Evolutionary conservation across 2,329 filamentous ascomycete species (phyloP).

Genomic region (Periconia sp.): DNA sequence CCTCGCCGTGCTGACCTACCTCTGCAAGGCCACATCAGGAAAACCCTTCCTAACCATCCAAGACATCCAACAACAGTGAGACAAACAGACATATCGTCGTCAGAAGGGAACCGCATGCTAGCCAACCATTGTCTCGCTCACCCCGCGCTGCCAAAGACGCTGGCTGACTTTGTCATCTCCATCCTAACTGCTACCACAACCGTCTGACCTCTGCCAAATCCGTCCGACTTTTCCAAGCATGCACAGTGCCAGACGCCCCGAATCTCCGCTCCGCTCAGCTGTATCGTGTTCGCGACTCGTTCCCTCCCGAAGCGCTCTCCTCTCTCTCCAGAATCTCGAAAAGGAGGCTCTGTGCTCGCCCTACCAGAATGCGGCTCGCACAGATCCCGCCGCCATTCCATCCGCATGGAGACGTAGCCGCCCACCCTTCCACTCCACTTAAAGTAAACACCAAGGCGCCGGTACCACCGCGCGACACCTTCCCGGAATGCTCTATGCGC

Average conservation of each 20-base stretch:
- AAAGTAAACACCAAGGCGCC: not conserved
- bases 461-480: too few relatives aligned
- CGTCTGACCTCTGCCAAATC: not conserved
- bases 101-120: slow-evolving; percentile 14
- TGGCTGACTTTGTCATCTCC: slow-evolving; percentile 5
- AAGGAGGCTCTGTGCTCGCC: slow-evolving; percentile 33
- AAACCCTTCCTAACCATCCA: slow-evolving; percentile 21
- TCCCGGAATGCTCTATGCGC: too few relatives aligned
- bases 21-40: slow-evolving; percentile 7
- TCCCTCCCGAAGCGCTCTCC: slow-evolving; percentile 18
- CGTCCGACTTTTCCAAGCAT: not conserved
- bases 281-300: slow-evolving; percentile 9
- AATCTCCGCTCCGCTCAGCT: slow-evolving; percentile 13
- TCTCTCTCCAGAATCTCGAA: not conserved
- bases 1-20: slow-evolving; percentile 22
- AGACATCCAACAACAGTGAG: slow-evolving; percentile 18
- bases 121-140: slow-evolving; percentile 21
- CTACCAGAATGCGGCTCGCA: slow-evolving; percentile 22
- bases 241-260: slow-evolving; percentile 1
- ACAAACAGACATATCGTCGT: slow-evolving; percentile 12
- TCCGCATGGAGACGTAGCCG: not conserved
- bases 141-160: slow-evolving; percentile 8
- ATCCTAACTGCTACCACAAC: slow-evolving; percentile 3
- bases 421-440: too few relatives aligned
- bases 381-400: slow-evolving; percentile 1